Percentiles rank a stretch among this genome's conserved stretches.
These are phyloP conservation scores for Lipomyces yamanashiensis DNA, from an alignment of 805 yeast genomes.

Conservation along the genomic window DNA sequence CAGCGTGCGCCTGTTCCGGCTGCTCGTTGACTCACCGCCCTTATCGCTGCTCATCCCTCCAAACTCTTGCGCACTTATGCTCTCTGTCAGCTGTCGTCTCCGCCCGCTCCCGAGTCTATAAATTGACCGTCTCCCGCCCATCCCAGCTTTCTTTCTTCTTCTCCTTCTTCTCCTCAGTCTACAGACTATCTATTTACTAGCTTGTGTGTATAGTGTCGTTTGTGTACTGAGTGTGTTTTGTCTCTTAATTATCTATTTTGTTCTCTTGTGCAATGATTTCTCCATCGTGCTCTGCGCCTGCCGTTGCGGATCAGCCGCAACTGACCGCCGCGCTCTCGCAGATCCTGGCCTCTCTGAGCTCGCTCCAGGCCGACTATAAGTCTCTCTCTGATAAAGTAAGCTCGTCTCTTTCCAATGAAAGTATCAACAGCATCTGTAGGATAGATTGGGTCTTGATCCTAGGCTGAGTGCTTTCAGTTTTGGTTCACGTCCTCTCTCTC, in stretches of 20 bases:
- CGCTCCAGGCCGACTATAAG: constrained; percentile 32
- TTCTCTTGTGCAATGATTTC: background rate
- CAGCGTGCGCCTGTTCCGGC: background rate
- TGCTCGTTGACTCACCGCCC: background rate
- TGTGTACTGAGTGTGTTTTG: background rate
- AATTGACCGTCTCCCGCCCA: constrained; percentile 11
- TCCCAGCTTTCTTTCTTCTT: background rate
- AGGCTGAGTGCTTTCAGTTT: constrained; percentile 22
- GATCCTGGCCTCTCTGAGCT: constrained; percentile 26
- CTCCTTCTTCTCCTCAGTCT: constrained; percentile 3
- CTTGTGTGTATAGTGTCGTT: background rate
- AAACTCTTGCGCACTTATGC: background rate
- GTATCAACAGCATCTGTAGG: constrained; percentile 6
- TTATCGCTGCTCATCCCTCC: constrained; percentile 1
- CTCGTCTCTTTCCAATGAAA: background rate
- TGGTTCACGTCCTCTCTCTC: background rate
- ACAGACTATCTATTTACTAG: background rate
- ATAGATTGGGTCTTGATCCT: background rate
- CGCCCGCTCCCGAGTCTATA: constrained; percentile 10
- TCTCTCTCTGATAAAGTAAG: constrained; percentile 34
- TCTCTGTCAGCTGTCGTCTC: background rate
- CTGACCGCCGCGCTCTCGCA: constrained; percentile 27
- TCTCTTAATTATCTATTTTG: background rate
- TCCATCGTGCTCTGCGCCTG: constrained; percentile 7
- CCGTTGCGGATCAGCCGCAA: constrained; percentile 7